Evolutionary conservation across 2,329 filamentous ascomycete species (phyloP).

Genomic region (Fusarium sp.): DNA sequence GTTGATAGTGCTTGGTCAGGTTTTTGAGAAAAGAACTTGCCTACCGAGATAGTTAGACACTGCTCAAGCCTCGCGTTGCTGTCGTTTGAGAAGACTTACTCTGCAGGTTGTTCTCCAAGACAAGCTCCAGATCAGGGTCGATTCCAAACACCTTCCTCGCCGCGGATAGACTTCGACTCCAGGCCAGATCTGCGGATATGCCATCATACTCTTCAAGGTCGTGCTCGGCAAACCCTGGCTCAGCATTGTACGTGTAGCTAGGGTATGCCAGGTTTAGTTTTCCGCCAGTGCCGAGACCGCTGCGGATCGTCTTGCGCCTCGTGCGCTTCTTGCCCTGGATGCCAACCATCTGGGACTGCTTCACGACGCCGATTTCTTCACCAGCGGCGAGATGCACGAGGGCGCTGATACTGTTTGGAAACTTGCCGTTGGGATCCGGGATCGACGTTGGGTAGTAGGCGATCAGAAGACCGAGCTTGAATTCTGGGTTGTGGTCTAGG

Average conservation of each 20-base stretch:
- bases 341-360: slow-evolving; percentile 61
- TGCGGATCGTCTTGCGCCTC: slow-evolving; percentile 52
- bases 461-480: slow-evolving; percentile 59
- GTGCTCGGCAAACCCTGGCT: slow-evolving; percentile 79
- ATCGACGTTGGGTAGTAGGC: slow-evolving; percentile 63
- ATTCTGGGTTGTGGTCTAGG: slow-evolving; percentile 61
- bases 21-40: slow-evolving; percentile 70
- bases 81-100: slow-evolving; percentile 57
- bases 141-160: slow-evolving; percentile 76
- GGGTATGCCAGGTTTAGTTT: slow-evolving; percentile 56
- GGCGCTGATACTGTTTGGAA: slow-evolving; percentile 57
- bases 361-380: slow-evolving; percentile 58
- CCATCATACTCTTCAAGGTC: slow-evolving; percentile 78
- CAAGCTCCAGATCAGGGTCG: slow-evolving; percentile 74
- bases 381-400: slow-evolving; percentile 60
- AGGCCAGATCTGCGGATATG: slow-evolving; percentile 76
- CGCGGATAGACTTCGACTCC: slow-evolving; percentile 74
- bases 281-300: slow-evolving; percentile 57
- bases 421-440: slow-evolving; percentile 59
- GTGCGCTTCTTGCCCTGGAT: slow-evolving; percentile 62
- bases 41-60: slow-evolving; percentile 37
- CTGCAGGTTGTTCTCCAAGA: slow-evolving; percentile 77
- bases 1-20: slow-evolving; percentile 75
- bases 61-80: background rate
- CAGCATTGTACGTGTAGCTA: slow-evolving; percentile 62